Base-by-base conservation (phyloP, 1,284 basidiomycete species). In the Psilocybe mexicana region DNA sequence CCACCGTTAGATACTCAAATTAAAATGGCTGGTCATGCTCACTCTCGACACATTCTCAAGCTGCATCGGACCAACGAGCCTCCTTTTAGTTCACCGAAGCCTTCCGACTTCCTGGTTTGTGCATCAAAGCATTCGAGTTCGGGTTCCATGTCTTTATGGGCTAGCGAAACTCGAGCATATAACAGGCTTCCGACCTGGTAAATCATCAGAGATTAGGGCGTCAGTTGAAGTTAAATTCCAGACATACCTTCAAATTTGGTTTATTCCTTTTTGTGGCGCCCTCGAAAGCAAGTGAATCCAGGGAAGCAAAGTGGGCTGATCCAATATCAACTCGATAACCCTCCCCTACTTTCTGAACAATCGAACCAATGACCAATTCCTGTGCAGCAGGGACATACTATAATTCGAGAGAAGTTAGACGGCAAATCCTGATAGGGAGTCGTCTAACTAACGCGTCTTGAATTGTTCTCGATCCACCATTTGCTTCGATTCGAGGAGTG, bases 141-240 rank as follows among this genome's bases (percentile, higher is more conserved):
- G 1, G 92, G 92, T 53, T 94, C 92, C 86, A 93, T 93, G 69
- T 94, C 92, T 67, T 90, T 92, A 67, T 93, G 90, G 12, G 93
- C 92, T 25, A 94, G 74, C 8, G 90, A 92, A 33, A 94, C 86
- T 44, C 92, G 85, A 1, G 90, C 91, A 71, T 93, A 94, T 1
- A 94, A 79, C 42, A 94, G 72, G 6, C 86, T 82, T 36, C 93
- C 92, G 48, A 94, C 84, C 92, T 94, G 63, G n/a, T 36, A 24
- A 55, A 38, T 43, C 38, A 40, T 35, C 24, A 50, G 23, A 44
- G 2, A 40, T 18, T 18, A 18, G 18, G 18, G 18, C 25, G 33
- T 55, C 24, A 36, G 33, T 52, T 45, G 46, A 12, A 44, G n/a
- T 43, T 40, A 43, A 45, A 42, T 25, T 43, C 6, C 14, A 40